A percentile compares a stretch with the other conserved stretches of the same genome.
These are phyloP conservation scores for Microdochium paspali DNA, from an alignment of 2,329 filamentous ascomycete species.

Conservation along the genomic window DNA sequence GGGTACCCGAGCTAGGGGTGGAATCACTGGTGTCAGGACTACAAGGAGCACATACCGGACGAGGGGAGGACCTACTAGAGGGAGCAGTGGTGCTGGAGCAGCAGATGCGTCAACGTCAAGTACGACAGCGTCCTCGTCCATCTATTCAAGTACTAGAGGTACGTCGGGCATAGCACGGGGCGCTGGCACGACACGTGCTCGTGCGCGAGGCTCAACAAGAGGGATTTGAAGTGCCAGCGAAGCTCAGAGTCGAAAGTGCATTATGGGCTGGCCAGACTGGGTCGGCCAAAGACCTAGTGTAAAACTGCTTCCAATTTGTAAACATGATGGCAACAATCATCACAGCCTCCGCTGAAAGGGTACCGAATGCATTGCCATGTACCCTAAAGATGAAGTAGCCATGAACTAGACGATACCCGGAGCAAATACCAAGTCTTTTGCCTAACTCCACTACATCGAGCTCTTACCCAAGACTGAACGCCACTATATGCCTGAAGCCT, in stretches of 20 bases:
- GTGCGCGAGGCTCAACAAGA: constrained; percentile 37
- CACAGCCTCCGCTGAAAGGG: too few relatives aligned
- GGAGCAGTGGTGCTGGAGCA: constrained; percentile 17
- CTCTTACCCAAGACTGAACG: not conserved
- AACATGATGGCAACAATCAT: too few relatives aligned
- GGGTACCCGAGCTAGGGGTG: constrained; percentile 1
- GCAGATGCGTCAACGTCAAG: constrained; percentile 11
- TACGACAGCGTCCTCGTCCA: constrained; percentile 17
- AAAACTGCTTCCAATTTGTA: too few relatives aligned
- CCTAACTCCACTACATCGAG: not conserved
- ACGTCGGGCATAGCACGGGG: constrained; percentile 35
- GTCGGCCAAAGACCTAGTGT: too few relatives aligned
- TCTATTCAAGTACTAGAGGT: constrained; percentile 20
- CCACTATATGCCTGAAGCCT: not conserved
- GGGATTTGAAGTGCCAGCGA: not conserved
- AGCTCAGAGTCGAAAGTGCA: too few relatives aligned
- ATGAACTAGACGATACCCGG: constrained; percentile 6
- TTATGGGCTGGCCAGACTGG: too few relatives aligned
- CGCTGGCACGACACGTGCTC: constrained; percentile 38
- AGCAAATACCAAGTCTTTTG: not conserved
- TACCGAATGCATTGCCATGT: not conserved
- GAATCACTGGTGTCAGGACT: constrained; percentile 3
- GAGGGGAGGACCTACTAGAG: constrained; percentile 20
- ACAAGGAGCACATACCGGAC: constrained; percentile 10
- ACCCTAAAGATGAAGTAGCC: not conserved